Evolutionary conservation across 192 early-diverging fungal species (phyloP).

Genomic region (Radiomyces spectabilis): DNA sequence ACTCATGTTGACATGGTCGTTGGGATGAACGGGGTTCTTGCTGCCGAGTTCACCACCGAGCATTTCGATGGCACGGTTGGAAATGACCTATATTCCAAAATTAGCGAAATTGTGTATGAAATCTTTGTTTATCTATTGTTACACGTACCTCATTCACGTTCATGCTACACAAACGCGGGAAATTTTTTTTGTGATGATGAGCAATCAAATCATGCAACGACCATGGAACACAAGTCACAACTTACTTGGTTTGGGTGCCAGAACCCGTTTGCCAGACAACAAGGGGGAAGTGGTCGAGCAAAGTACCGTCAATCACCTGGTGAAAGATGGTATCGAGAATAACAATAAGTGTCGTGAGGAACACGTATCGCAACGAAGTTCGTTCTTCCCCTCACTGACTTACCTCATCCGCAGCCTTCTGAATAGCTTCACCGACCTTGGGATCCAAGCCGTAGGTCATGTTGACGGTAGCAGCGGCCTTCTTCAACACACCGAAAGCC

Average conservation of each 20-base stretch:
- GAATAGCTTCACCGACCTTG: constrained; percentile 81
- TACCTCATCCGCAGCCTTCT: constrained; percentile 82
- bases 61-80: constrained; percentile 97
- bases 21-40: constrained; percentile 96
- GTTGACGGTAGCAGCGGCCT: constrained; percentile 92
- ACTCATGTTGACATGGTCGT: constrained; percentile 99
- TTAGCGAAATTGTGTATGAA: constrained; percentile 1
- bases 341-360: no score
- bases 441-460: constrained; percentile 80
- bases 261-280: constrained; percentile 99
- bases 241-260: constrained; percentile 89
- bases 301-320: constrained; percentile 82
- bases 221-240: not conserved
- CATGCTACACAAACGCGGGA: constrained; percentile 47
- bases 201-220: no score
- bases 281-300: constrained; percentile 95
- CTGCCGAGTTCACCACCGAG: constrained; percentile 84
- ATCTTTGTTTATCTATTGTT: not conserved
- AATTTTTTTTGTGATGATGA: not conserved
- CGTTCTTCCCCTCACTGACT: not conserved
- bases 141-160: constrained; percentile 71
- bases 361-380: no score
- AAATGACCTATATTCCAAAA: constrained; percentile 66
- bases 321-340: not conserved
- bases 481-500: constrained; percentile 94